phyloP scores from a whole-genome alignment of 75 land plant species.

The Cunninghamia lanceolata region DNA sequence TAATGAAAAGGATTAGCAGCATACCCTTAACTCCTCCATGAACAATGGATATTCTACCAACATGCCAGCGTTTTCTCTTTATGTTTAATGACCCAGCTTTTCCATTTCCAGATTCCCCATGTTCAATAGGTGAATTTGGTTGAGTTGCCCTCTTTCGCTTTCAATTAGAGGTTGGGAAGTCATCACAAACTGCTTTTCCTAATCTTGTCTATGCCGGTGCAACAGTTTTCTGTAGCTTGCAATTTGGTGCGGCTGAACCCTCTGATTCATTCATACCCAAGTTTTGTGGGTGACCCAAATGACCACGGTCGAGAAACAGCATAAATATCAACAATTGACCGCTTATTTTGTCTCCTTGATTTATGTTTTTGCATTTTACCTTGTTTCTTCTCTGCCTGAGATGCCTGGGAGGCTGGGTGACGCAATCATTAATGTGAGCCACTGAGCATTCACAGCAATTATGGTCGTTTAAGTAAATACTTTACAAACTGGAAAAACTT shows the following conservation, averaged over 20 bases:
- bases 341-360: not conserved
- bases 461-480: constrained; percentile 65
- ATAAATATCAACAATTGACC: not conserved
- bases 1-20: not conserved
- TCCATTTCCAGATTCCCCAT: not conserved
- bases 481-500: constrained; percentile 77
- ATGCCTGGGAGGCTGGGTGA: constrained; percentile 40
- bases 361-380: not conserved
- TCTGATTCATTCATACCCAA: not conserved
- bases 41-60: not conserved
- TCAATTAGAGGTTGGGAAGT: not conserved
- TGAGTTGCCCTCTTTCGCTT: not conserved
- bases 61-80: not conserved
- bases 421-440: constrained; percentile 81
- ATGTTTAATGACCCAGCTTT: not conserved
- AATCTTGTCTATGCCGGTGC: not conserved
- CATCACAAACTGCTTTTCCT: not conserved
- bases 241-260: not conserved
- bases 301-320: constrained; percentile 15
- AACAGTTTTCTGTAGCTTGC: not conserved
- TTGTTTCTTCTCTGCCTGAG: constrained; percentile 16
- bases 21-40: not conserved
- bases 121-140: not conserved
- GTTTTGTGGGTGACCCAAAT: too few relatives aligned
- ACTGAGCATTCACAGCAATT: constrained; percentile 90